These are phyloP conservation scores for Marchantia paleacea DNA, from an alignment of 225 moss, liverwort and hornwort genomes.

Conservation along the genomic window DNA sequence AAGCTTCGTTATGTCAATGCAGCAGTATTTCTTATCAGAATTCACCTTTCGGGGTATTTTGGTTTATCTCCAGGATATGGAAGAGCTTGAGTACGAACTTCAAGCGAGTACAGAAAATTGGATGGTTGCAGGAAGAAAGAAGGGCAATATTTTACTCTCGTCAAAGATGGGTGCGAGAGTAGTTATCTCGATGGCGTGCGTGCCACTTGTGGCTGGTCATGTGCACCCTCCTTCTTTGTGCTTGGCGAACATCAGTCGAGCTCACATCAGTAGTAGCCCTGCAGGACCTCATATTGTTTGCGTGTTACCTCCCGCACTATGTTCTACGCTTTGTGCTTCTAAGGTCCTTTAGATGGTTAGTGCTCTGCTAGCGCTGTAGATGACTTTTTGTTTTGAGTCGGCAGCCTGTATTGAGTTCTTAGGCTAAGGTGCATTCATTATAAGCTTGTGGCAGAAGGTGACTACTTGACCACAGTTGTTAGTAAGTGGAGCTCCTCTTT, in stretches of 20 bases:
- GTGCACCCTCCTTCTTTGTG: constrained; percentile 92
- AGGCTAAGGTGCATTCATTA: constrained; percentile 23
- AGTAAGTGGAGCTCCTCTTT: not conserved
- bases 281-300: constrained; percentile 96
- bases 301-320: constrained; percentile 88
- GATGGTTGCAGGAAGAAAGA: constrained; percentile 97
- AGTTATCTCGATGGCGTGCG: constrained; percentile 90
- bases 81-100: constrained; percentile 88
- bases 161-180: constrained; percentile 64
- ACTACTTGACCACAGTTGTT: constrained; percentile 11
- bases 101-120: constrained; percentile 72
- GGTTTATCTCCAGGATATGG: constrained; percentile 50
- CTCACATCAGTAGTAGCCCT: constrained; percentile 88
- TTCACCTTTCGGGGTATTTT: not conserved
- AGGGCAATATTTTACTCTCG: constrained; percentile 69
- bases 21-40: not conserved
- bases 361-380: constrained; percentile 15
- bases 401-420: constrained; percentile 18
- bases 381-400: constrained; percentile 22
- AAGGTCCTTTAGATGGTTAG: constrained; percentile 45
- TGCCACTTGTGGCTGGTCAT: constrained; percentile 91
- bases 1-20: not conserved
- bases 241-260: constrained; percentile 77
- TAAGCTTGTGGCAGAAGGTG: constrained; percentile 22
- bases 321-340: constrained; percentile 82